phyloP scores from a whole-genome alignment of 495 filamentous ascomycete genomes.

The Penicillium cosmopolitanum region DNA sequence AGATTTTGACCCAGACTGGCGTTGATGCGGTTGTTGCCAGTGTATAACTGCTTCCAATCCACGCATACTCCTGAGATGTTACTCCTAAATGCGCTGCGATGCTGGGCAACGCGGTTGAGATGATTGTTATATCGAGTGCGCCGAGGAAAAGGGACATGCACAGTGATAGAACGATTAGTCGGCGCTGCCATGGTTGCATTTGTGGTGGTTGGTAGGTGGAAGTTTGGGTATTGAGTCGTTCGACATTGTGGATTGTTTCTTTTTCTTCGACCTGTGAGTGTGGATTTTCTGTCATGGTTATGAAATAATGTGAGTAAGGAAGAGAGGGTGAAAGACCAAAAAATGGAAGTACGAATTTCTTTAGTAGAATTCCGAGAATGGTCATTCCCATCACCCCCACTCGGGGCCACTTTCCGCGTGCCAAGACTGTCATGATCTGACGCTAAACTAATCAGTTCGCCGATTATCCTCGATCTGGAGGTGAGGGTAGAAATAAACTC shows the following conservation, averaged over 20 bases:
- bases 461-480: no score
- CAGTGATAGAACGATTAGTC: neutral
- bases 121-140: constrained; percentile 38
- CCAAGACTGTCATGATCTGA: neutral
- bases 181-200: neutral
- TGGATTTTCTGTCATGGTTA: neutral
- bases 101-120: constrained; percentile 61
- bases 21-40: constrained; percentile 71
- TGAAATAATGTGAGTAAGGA: neutral
- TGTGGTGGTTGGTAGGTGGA: neutral
- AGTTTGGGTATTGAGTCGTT: neutral
- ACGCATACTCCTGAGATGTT: constrained; percentile 68
- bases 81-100: constrained; percentile 66
- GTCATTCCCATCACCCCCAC: neutral
- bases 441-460: no score
- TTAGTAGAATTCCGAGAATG: neutral
- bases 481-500: no score
- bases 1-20: constrained; percentile 80
- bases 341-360: neutral
- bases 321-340: neutral
- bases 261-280: neutral
- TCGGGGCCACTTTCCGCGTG: neutral
- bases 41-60: constrained; percentile 75
- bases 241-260: neutral
- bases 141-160: neutral